These are phyloP conservation scores for Pyrus communis DNA, from an alignment of 306 rosid genomes.

Conservation along the genomic window DNA sequence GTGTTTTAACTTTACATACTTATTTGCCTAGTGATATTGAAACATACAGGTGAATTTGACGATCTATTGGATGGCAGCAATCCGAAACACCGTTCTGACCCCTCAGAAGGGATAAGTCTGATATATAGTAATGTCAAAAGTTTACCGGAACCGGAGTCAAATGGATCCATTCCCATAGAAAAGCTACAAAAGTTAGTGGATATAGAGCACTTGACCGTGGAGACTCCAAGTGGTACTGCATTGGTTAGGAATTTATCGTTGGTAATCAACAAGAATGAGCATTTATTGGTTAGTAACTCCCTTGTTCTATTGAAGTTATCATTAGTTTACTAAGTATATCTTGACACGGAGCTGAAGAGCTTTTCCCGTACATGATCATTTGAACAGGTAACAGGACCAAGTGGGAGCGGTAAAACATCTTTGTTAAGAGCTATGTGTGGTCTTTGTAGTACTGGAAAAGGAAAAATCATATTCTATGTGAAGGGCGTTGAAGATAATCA, in stretches of 20 bases:
- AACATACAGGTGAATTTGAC: slow-evolving; percentile 79
- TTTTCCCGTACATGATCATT: slow-evolving; percentile 8
- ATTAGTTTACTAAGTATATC: background rate
- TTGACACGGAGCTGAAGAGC: slow-evolving; percentile 3
- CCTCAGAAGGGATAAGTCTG: slow-evolving; percentile 51
- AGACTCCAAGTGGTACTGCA: slow-evolving; percentile 60
- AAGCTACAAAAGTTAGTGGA: slow-evolving; percentile 46
- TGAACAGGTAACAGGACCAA: slow-evolving; percentile 83
- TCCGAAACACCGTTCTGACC: slow-evolving; percentile 35
- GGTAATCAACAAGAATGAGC: slow-evolving; percentile 52
- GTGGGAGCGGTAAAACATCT: slow-evolving; percentile 92
- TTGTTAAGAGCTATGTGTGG: slow-evolving; percentile 93
- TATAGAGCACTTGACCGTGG: slow-evolving; percentile 63
- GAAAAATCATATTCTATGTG: slow-evolving; percentile 59
- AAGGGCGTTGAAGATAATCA: slow-evolving; percentile 34
- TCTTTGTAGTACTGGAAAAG: slow-evolving; percentile 82
- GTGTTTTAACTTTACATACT: slow-evolving; percentile 2
- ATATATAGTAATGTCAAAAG: slow-evolving; percentile 36
- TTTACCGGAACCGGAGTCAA: slow-evolving; percentile 44
- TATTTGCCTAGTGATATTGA: background rate
- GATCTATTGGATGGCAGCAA: slow-evolving; percentile 63
- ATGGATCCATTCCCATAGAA: slow-evolving; percentile 57
- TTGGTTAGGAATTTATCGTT: slow-evolving; percentile 66
- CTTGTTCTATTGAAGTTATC: background rate
- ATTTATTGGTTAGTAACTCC: slow-evolving; percentile 57